Base-by-base conservation (phyloP, 768 basidiomycete genomes). In the Sporobolomyces phaffii region DNA sequence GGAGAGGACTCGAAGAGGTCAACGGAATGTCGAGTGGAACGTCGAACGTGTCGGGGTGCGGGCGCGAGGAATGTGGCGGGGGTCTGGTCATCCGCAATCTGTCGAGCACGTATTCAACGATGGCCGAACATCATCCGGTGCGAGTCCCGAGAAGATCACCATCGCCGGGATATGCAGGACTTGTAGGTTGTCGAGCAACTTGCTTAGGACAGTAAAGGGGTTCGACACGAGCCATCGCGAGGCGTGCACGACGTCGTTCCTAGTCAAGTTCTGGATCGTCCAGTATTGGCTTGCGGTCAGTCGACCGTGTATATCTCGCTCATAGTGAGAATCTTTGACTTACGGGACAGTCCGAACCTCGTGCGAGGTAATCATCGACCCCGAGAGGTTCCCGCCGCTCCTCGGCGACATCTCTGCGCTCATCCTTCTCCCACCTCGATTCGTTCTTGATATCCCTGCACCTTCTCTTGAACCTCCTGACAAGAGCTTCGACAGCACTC, bases 181-280 rank as follows among this genome's bases (percentile, higher is more conserved):
- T 36, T 51, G 26, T 3, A 62, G 36, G 24, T 51, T 26, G 31
- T 67, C 60, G 20, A 34, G 33, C 0, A 62, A 43, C 3, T 58
- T 51, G 7, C 22, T 3, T 10, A 68, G 57, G 50, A 68, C 36
- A 22, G 67, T 48, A 29, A 68, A 68, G 20, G 67, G 67, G 51
- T 68, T 68, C 28, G 50, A n/a, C 34, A 63, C 67, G 61, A 68
- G 56, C 44, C 50, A 68, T 5, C 67, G 61, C 34, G 67, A 62
- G 1, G 62, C 61, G n/a, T 58, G 61, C 6, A 68, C 57, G 0
- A 40, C n/a, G n/a, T 68, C 67, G 5, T 58, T 44, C 33, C 50
- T 61, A 1, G 60, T 56, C 11, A 67, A 24, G 31, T 67, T 47
- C 65, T 67, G 59, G 1, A 26, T 5, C 7, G 26, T 13, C 17